Evolutionary conservation across 305 asterid species (phyloP), one percentile per base, ranked within the genome.

Genomic region (Fraxinus platypoda): DNA sequence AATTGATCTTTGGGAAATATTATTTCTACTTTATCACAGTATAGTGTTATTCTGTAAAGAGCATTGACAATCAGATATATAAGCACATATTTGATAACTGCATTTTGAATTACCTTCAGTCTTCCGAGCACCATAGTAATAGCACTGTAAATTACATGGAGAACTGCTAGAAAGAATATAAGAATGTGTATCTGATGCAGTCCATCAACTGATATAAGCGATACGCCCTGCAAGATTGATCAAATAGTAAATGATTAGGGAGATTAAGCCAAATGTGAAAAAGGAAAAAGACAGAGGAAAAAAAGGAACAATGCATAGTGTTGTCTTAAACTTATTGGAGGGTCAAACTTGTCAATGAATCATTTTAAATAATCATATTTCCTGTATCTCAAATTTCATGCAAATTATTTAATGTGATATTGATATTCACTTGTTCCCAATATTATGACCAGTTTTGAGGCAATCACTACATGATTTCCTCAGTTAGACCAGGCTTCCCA

Each of bases 121-220:
- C 87, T 89, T 77, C 94, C 97, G 1, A 92, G 93, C 34, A 87
- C 87, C 97, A 92, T 91, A 15, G 97, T 92, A 78, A 86, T 9
- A 31, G 93, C 93, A 87, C 93, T 92, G 81, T 92, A 91, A 57
- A 81, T 19, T 81, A 91, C 91, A 19, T 92, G 97, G 28, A 92
- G 57, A 54, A 90, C 91, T 31, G 97, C 97, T 85, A 92, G 85
- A 82, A 92, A 92, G 90, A 92, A 92, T 81, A 92, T 91, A 59
- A 92, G 94, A 59, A 92, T 91, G 86, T 92, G 97, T 81, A 92
- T 83, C 87, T 91, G 92, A 83, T 92, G 97, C 75, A 92, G 86
- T 38, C 92, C 93, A 78, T 89, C 86, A 81, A 90, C 90, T 6
- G 92, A 76, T 81, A 93, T 87, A 62, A 92, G 89, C 1, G 92